Percentiles rank a stretch among this genome's conserved stretches.
Evolutionary conservation across 306 rosid species (phyloP).

Genomic region (Vachellia collinsii): DNA sequence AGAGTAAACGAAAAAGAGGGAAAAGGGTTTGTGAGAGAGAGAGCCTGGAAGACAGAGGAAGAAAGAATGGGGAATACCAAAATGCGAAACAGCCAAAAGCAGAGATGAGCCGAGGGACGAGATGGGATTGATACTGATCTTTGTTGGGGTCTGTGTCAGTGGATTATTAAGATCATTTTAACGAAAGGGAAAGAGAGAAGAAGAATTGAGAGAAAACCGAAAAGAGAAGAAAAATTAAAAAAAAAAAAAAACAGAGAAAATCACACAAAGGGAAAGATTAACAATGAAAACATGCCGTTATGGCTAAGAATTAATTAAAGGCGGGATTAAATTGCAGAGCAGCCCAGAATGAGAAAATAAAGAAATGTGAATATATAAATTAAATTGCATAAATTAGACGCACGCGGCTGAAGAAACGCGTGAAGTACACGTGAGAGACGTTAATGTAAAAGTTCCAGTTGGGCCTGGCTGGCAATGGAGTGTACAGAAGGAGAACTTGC

Average conservation of each 20-base stretch:
- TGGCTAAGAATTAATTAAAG: background rate
- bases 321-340: background rate
- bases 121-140: background rate
- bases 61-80: background rate
- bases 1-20: background rate
- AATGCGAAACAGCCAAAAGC: background rate
- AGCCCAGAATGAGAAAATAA: background rate
- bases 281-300: background rate
- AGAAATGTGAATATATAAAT: background rate
- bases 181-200: conserved; percentile 10
- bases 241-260: background rate
- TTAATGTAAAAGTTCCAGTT: background rate
- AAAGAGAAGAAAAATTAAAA: conserved; percentile 6
- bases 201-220: background rate
- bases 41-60: background rate
- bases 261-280: background rate
- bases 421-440: conserved; percentile 23
- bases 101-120: no score
- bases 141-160: conserved; percentile 2
- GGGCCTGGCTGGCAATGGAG: background rate
- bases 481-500: background rate
- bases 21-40: background rate
- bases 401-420: conserved; percentile 8
- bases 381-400: background rate
- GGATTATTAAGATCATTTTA: background rate